Evolutionary conservation across 148 eudicot genomes (phyloP).

Genomic region (Selenicereus undatus): DNA sequence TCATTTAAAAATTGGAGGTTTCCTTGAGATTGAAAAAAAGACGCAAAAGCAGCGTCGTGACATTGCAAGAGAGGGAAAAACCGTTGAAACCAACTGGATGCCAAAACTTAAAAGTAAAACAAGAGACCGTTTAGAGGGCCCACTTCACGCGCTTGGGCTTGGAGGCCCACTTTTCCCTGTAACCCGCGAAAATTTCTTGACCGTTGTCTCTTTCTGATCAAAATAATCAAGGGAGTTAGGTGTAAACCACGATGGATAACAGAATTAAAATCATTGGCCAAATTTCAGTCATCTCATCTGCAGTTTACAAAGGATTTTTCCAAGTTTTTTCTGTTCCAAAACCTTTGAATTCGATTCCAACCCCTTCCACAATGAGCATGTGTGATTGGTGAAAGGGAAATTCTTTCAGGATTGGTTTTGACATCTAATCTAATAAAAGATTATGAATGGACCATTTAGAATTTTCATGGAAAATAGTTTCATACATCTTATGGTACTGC

Average conservation of each 20-base stretch:
- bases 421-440: constrained; percentile 13
- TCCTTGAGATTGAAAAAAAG: not conserved
- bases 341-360: not conserved
- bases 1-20: too few species aligned
- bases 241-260: constrained; percentile 16
- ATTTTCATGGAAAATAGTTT: too few species aligned
- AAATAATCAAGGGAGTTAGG: not conserved
- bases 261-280: constrained; percentile 1
- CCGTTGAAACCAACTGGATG: constrained; percentile 21
- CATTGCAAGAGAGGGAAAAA: constrained; percentile 1
- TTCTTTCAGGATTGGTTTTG: constrained; percentile 1
- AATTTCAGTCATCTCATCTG: constrained; percentile 20
- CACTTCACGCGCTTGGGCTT: constrained; percentile 28
- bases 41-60: constrained; percentile 25
- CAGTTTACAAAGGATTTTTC: too few species aligned
- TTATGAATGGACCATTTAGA: constrained; percentile 21
- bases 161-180: not conserved
- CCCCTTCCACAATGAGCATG: not conserved
- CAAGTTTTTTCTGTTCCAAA: not conserved
- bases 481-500: too few species aligned
- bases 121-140: constrained; percentile 20
- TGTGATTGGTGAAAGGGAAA: not conserved
- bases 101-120: not conserved
- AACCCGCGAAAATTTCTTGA: constrained; percentile 4
- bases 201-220: not conserved